Percentiles rank a stretch among this genome's conserved stretches.
phyloP scores from a whole-genome alignment of 2,329 filamentous ascomycete species.

The Aspergillus jensenii region DNA sequence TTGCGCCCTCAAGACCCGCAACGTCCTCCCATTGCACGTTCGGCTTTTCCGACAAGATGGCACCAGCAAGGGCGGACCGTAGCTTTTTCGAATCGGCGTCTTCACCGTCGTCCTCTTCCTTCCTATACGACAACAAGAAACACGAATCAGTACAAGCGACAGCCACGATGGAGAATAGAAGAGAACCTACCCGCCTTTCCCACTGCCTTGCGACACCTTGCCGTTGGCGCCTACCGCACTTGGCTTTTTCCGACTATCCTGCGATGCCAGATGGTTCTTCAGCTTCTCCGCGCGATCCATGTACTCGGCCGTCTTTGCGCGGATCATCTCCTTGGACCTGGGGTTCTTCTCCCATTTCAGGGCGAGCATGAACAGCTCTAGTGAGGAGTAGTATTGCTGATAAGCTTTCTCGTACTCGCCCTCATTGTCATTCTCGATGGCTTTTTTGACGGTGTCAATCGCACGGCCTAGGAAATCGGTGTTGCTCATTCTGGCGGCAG shows the following conservation, averaged over 20 bases:
- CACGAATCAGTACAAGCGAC: constrained; percentile 1
- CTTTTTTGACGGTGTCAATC: constrained; percentile 95
- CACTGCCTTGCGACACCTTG: constrained; percentile 49
- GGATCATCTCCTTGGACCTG: constrained; percentile 95
- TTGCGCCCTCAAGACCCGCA: constrained; percentile 87
- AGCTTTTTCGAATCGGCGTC: constrained; percentile 97
- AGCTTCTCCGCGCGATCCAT: constrained; percentile 99
- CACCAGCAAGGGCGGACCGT: constrained; percentile 82
- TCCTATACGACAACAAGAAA: constrained; percentile 24
- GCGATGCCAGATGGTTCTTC: constrained; percentile 79
- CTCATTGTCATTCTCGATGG: constrained; percentile 92
- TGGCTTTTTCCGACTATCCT: constrained; percentile 52
- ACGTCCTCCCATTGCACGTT: constrained; percentile 99
- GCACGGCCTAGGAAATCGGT: constrained; percentile 96
- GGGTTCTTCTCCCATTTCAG: constrained; percentile 99
- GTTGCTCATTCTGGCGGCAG: constrained; percentile 68
- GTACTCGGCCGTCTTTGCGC: constrained; percentile 91
- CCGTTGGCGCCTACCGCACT: constrained; percentile 53
- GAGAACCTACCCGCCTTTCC: constrained; percentile 55
- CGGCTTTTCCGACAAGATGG: constrained; percentile 91
- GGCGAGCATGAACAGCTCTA: constrained; percentile 98
- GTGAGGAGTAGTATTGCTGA: constrained; percentile 89
- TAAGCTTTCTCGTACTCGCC: constrained; percentile 98
- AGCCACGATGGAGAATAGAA: not conserved
- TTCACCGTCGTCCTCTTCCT: constrained; percentile 59